phyloP scores from a whole-genome alignment of 768 basidiomycete species.

The Hirschioporus abietinus region DNA sequence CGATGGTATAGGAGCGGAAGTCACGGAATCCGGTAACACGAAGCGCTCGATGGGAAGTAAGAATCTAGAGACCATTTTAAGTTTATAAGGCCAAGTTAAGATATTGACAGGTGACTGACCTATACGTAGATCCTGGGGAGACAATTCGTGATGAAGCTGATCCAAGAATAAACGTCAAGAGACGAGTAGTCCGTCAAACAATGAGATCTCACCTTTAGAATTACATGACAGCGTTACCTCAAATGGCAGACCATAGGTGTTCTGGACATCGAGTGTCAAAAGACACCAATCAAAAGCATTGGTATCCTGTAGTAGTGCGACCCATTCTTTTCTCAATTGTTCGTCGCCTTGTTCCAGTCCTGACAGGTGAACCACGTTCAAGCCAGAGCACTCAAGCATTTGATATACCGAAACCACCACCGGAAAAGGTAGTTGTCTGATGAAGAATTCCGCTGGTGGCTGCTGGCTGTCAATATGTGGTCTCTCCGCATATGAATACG shows the following conservation, averaged over 20 bases:
- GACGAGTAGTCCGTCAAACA: neutral
- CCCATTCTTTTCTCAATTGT: conserved; percentile 15
- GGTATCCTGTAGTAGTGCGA: conserved; percentile 31
- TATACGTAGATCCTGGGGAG: conserved; percentile 86
- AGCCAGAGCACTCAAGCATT: conserved; percentile 81
- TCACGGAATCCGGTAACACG: conserved; percentile 47
- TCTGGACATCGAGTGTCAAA: conserved; percentile 85
- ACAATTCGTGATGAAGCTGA: conserved; percentile 52
- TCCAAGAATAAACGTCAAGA: conserved; percentile 15
- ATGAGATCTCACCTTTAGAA: conserved; percentile 47
- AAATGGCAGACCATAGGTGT: conserved; percentile 88
- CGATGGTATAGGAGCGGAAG: conserved; percentile 73
- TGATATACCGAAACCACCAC: conserved; percentile 93
- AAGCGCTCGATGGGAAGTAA: conserved; percentile 71
- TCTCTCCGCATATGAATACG: conserved; percentile 70
- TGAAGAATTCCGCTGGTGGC: conserved; percentile 54
- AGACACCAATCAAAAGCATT: conserved; percentile 74
- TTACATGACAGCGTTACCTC: conserved; percentile 73
- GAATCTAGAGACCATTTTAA: conserved; percentile 35
- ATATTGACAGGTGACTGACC: conserved; percentile 16
- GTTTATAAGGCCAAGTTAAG: neutral
- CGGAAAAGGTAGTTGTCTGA: conserved; percentile 84
- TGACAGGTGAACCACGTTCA: conserved; percentile 67
- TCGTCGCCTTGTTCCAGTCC: conserved; percentile 19
- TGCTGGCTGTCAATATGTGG: conserved; percentile 24